A percentile compares a stretch with the other conserved stretches of the same genome.
Evolutionary conservation across 1,284 basidiomycete genomes (phyloP).

Genomic region (Albatrellus sp.): DNA sequence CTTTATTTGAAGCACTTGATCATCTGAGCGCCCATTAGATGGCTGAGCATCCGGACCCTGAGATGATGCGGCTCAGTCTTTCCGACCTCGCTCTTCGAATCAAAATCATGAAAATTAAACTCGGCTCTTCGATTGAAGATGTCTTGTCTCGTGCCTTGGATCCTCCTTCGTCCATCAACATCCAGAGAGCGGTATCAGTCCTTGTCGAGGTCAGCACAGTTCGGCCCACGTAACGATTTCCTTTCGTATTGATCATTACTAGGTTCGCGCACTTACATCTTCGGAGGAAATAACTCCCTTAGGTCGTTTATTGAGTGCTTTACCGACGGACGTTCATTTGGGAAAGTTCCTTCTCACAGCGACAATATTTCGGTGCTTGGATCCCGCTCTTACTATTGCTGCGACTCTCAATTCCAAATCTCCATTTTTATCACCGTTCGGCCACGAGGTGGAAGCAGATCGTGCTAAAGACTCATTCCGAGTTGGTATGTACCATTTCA

Average conservation of each 20-base stretch:
- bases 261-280: constrained; percentile 78
- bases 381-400: constrained; percentile 92
- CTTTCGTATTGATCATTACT: neutral
- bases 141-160: constrained; percentile 83
- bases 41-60: constrained; percentile 86
- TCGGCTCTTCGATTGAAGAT: constrained; percentile 85
- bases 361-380: constrained; percentile 81
- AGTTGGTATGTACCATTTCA: constrained; percentile 36
- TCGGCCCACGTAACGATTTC: neutral
- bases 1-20: constrained; percentile 18
- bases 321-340: constrained; percentile 94
- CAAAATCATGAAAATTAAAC: constrained; percentile 90
- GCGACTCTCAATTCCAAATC: constrained; percentile 90
- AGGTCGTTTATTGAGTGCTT: constrained; percentile 81
- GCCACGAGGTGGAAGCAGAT: constrained; percentile 81
- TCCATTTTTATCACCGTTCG: constrained; percentile 85
- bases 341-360: constrained; percentile 90
- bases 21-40: constrained; percentile 37
- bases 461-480: constrained; percentile 76
- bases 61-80: constrained; percentile 91
- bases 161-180: constrained; percentile 78
- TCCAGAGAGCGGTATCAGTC: constrained; percentile 84
- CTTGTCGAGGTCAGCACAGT: constrained; percentile 67
- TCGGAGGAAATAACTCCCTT: constrained; percentile 92
- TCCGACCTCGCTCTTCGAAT: constrained; percentile 92